These are phyloP conservation scores for Wickerhamiella infanticola DNA, from an alignment of 1,139 yeast genomes.

Conservation along the genomic window DNA sequence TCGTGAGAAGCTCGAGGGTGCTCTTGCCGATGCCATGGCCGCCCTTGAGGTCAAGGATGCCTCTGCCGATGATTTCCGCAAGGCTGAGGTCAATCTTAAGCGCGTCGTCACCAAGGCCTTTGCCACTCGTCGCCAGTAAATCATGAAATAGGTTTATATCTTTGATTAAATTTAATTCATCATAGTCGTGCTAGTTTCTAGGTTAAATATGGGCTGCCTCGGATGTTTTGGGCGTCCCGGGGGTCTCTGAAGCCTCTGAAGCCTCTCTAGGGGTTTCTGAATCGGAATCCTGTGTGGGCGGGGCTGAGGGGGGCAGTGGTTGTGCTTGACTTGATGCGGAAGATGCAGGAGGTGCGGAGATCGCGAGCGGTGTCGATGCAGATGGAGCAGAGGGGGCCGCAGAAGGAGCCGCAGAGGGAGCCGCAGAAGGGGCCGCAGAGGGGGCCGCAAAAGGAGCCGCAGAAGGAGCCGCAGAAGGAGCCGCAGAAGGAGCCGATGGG, in stretches of 20 bases:
- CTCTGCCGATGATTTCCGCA: constrained; percentile 92
- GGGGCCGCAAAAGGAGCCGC: constrained; percentile 1
- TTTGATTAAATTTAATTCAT: no score
- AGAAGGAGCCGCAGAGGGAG: background rate
- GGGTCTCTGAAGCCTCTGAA: no score
- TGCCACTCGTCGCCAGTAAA: constrained; percentile 69
- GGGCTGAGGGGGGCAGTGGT: no score
- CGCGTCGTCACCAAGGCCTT: constrained; percentile 99
- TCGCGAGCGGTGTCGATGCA: background rate
- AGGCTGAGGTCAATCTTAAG: constrained; percentile 98
- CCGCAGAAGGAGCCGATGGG: background rate
- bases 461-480: background rate
- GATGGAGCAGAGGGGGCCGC: constrained; percentile 4
- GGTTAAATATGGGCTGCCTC: no score
- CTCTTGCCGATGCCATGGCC: constrained; percentile 96
- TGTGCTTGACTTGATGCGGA: background rate
- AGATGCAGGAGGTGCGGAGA: background rate
- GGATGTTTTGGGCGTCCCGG: no score
- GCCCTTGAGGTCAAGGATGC: constrained; percentile 96
- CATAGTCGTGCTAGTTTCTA: no score
- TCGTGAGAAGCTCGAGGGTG: constrained; percentile 95
- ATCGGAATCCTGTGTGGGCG: no score
- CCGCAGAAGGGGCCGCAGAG: constrained; percentile 6
- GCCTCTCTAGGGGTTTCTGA: no score
- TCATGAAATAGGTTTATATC: background rate